These are phyloP conservation scores for Raffaelea albimanens DNA, from an alignment of 2,329 filamentous ascomycete species.

Conservation along the genomic window DNA sequence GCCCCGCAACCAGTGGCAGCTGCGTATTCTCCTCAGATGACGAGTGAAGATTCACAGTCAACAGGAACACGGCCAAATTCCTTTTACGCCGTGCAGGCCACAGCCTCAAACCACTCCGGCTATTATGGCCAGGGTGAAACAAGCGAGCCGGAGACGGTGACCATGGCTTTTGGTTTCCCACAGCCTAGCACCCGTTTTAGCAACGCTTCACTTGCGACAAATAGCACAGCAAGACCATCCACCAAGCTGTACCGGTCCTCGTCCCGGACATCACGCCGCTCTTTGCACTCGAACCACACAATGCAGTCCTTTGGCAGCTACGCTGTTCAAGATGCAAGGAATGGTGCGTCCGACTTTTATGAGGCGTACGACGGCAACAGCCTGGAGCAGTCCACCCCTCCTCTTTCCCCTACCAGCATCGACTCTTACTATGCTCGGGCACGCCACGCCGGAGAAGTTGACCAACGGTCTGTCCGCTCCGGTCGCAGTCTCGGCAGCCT, in stretches of 20 bases:
- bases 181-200: constrained; percentile 18
- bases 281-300: constrained; percentile 1
- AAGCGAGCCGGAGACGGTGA: too few relatives aligned
- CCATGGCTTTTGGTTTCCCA: constrained; percentile 2
- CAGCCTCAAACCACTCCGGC: not conserved
- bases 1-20: constrained; percentile 21
- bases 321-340: constrained; percentile 6
- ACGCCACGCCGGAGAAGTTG: constrained; percentile 10
- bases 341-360: constrained; percentile 8
- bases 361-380: constrained; percentile 19
- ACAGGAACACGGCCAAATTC: not conserved
- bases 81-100: not conserved
- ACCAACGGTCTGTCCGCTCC: constrained; percentile 24
- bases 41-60: not conserved
- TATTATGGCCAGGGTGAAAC: too few relatives aligned
- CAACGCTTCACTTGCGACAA: constrained; percentile 16
- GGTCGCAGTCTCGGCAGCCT: constrained; percentile 10
- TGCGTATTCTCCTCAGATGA: constrained; percentile 12
- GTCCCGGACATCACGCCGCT: constrained; percentile 23
- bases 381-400: constrained; percentile 27
- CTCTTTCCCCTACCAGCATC: constrained; percentile 40
- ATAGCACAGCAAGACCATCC: constrained; percentile 3
- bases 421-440: constrained; percentile 35
- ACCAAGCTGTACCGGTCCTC: constrained; percentile 14
- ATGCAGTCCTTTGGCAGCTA: not conserved